These are phyloP conservation scores for Schizophyllum commune DNA, from an alignment of 1,284 basidiomycete genomes.

Conservation along the genomic window DNA sequence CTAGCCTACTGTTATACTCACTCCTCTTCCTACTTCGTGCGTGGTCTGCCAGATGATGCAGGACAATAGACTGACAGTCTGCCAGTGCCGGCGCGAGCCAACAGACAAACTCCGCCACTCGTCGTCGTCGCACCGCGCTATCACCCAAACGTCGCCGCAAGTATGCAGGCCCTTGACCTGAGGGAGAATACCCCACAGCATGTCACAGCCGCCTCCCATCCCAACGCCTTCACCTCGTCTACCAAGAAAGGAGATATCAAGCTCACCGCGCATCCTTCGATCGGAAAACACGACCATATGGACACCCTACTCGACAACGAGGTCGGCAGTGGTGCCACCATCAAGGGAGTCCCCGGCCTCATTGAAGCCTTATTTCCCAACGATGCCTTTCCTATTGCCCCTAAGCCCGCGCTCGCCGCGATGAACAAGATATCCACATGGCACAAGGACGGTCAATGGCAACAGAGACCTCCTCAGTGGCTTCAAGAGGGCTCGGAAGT, in stretches of 20 bases:
- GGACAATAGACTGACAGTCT: too few species aligned
- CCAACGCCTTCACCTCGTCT: neutral
- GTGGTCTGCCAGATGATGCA: too few species aligned
- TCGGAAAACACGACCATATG: neutral
- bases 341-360: neutral
- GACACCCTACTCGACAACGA: neutral
- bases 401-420: neutral
- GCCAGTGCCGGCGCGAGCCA: too few species aligned
- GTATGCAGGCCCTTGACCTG: too few species aligned
- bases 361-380: neutral
- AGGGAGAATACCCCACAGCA: too few species aligned
- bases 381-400: neutral
- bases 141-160: too few species aligned
- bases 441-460: neutral
- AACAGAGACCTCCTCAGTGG: neutral
- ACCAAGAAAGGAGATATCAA: too few species aligned
- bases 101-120: too few species aligned
- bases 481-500: neutral
- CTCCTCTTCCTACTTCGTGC: too few species aligned
- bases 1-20: too few species aligned
- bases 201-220: neutral
- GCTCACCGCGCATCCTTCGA: neutral
- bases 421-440: neutral
- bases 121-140: too few species aligned
- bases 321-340: neutral